phyloP scores from a whole-genome alignment of 306 rosid genomes.

The Medicago truncatula region DNA sequence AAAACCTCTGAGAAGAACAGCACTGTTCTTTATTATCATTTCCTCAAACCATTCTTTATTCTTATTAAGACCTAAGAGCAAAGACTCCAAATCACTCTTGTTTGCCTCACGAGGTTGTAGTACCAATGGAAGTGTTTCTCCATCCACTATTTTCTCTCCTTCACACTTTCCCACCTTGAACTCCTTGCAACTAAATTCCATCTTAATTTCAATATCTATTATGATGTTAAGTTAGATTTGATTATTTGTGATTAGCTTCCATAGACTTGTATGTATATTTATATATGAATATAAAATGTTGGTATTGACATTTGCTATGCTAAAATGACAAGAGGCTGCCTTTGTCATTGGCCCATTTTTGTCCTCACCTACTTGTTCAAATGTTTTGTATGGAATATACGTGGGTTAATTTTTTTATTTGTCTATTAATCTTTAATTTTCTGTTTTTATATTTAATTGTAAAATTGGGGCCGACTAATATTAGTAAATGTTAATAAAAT shows the following conservation, averaged over 20 bases:
- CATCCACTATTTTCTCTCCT: constrained; percentile 76
- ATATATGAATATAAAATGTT: constrained; percentile 18
- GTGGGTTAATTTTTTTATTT: background rate
- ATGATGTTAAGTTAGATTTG: background rate
- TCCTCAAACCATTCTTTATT: constrained; percentile 77
- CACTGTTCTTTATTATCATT: constrained; percentile 73
- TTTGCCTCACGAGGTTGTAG: constrained; percentile 54
- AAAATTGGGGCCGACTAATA: too few relatives aligned
- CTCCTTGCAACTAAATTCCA: constrained; percentile 63
- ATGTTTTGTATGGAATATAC: background rate
- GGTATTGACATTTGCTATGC: constrained; percentile 42
- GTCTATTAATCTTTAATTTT: too few relatives aligned
- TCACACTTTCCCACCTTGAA: constrained; percentile 76
- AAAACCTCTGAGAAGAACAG: constrained; percentile 74
- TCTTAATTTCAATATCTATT: constrained; percentile 25
- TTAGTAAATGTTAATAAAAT: too few relatives aligned
- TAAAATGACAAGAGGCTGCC: constrained; percentile 27
- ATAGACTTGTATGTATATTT: background rate
- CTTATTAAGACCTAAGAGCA: constrained; percentile 50
- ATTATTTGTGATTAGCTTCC: constrained; percentile 24
- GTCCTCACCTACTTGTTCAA: constrained; percentile 20
- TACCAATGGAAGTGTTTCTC: constrained; percentile 78
- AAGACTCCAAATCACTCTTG: constrained; percentile 53
- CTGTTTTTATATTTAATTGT: too few relatives aligned
- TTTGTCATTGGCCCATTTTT: constrained; percentile 26